Percentiles rank a stretch among this genome's conserved stretches.
phyloP scores from a whole-genome alignment of 352 stramenopile genomes.

The Pythium apleroticum region DNA sequence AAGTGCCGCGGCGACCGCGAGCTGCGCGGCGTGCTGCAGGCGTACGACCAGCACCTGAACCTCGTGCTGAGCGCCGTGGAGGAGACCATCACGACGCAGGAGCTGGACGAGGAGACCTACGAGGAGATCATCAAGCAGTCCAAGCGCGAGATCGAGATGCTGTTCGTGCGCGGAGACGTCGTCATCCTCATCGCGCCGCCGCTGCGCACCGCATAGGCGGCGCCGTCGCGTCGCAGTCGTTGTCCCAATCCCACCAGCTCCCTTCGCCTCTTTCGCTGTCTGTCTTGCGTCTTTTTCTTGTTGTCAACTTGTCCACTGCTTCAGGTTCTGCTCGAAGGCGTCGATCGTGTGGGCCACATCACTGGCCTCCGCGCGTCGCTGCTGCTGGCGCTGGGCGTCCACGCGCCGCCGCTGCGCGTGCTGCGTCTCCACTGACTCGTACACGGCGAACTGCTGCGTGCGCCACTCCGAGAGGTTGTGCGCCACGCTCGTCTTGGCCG shows the following conservation, averaged over 20 bases:
- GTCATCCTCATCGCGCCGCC: constrained; percentile 98
- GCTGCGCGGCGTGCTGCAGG: constrained; percentile 96
- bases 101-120: constrained; percentile 97
- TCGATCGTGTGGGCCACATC: constrained; percentile 40
- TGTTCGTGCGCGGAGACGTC: constrained; percentile 98
- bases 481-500: constrained; percentile 33
- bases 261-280: background rate
- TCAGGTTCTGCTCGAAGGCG: constrained; percentile 43
- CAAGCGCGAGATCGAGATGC: constrained; percentile 97
- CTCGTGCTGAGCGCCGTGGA: constrained; percentile 99
- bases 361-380: constrained; percentile 23
- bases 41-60: constrained; percentile 99
- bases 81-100: constrained; percentile 96
- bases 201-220: constrained; percentile 85
- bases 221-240: background rate
- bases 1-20: constrained; percentile 98
- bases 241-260: background rate
- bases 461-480: constrained; percentile 45
- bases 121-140: constrained; percentile 97
- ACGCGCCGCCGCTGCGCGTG: background rate
- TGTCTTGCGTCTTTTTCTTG: background rate
- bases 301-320: constrained; percentile 11
- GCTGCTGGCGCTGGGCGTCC: constrained; percentile 12
- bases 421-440: constrained; percentile 6
- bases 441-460: constrained; percentile 30